Evolutionary conservation across 257 asterid genomes (phyloP).

Genomic region (Solanum sparsipilum): DNA sequence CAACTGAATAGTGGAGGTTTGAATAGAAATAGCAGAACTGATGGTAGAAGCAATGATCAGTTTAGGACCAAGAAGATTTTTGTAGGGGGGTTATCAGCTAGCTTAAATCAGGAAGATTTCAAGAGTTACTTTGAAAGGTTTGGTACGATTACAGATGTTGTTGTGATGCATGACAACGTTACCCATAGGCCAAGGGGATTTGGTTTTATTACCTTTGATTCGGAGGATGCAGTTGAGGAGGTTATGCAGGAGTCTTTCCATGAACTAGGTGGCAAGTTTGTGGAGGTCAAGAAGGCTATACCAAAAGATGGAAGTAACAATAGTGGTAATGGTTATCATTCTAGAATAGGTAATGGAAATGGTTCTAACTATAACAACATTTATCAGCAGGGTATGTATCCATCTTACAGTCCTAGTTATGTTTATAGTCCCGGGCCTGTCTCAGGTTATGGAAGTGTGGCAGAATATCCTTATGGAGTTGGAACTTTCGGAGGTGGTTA

Average conservation of each 20-base stretch:
- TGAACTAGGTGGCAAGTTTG: slow-evolving; percentile 63
- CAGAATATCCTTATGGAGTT: slow-evolving; percentile 53
- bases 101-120: slow-evolving; percentile 66
- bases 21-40: slow-evolving; percentile 34
- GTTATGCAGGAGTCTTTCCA: slow-evolving; percentile 71
- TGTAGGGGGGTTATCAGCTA: slow-evolving; percentile 88
- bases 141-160: slow-evolving; percentile 83
- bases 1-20: slow-evolving; percentile 33
- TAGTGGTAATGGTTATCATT: slow-evolving; percentile 25
- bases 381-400: slow-evolving; percentile 32
- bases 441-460: slow-evolving; percentile 38
- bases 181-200: slow-evolving; percentile 93
- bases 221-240: slow-evolving; percentile 76
- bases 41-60: slow-evolving; percentile 38
- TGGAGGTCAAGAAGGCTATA: slow-evolving; percentile 84
- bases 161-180: slow-evolving; percentile 76
- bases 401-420: slow-evolving; percentile 32
- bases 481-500: slow-evolving; percentile 37
- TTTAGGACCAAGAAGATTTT: slow-evolving; percentile 87
- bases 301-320: slow-evolving; percentile 61
- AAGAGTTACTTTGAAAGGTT: slow-evolving; percentile 70
- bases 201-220: slow-evolving; percentile 78
- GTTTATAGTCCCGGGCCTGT: slow-evolving; percentile 27
- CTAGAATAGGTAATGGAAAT: slow-evolving; percentile 37
- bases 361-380: slow-evolving; percentile 21